phyloP scores from a whole-genome alignment of 2,329 filamentous ascomycete species.

The Cadophora malorum region DNA sequence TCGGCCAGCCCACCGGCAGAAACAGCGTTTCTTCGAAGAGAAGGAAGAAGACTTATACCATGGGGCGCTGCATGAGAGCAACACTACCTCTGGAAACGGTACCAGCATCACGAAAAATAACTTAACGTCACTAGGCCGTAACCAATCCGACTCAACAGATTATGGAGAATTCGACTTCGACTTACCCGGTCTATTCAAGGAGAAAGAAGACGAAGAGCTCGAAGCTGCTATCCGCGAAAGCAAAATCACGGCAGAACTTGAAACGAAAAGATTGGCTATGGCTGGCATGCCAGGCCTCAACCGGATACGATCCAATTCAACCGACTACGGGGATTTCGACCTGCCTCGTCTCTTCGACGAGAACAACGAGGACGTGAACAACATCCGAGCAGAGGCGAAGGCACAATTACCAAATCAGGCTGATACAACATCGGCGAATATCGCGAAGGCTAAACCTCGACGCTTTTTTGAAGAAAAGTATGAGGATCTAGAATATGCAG shows the following conservation, averaged over 20 bases:
- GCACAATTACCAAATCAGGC: neutral
- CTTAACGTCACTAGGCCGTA: neutral
- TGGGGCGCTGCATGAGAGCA: conserved; percentile 37
- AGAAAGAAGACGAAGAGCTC: conserved; percentile 5
- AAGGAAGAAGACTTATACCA: conserved; percentile 39
- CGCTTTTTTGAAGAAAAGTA: conserved; percentile 43
- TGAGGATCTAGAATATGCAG: conserved; percentile 33
- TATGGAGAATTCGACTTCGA: conserved; percentile 17
- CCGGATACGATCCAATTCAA: neutral
- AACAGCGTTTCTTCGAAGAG: conserved; percentile 38
- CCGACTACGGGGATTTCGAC: conserved; percentile 15
- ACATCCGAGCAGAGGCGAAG: neutral
- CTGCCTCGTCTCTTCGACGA: conserved; percentile 39
- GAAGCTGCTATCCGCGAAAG: conserved; percentile 18
- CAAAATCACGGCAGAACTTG: conserved; percentile 4
- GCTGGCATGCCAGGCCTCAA: neutral
- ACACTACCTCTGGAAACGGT: neutral
- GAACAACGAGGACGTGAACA: conserved; percentile 36
- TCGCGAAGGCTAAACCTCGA: neutral
- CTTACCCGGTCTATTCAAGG: conserved; percentile 3
- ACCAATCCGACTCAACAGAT: conserved; percentile 15
- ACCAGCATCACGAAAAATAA: neutral
- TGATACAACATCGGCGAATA: neutral
- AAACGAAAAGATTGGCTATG: conserved; percentile 3
- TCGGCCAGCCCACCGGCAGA: conserved; percentile 21